Evolutionary conservation across 805 yeast species (phyloP), one percentile per base, ranked within the genome.

Genomic region (Candida saitoana): DNA sequence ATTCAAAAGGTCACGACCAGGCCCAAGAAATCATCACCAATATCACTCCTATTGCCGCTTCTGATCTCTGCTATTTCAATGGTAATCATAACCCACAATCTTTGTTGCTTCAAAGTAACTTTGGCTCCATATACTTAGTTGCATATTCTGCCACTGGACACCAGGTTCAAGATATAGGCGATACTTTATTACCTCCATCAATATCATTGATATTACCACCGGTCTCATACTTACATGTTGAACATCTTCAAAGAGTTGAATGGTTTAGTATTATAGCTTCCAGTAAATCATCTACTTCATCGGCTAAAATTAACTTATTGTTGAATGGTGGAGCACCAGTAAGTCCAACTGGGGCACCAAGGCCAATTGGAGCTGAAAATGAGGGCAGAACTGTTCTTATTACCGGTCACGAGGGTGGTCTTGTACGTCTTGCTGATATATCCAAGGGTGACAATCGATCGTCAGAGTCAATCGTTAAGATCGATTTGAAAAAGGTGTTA

Each of bases 361-460:
- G 49, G 25, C 51, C 70, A 2, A 40, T 69, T 19, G 74, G 73
- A 0, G 40, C 48, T 19, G 63, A 60, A 34, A 72, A 67, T 7
- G 54, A 82, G 3, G 77, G 76, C 9, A 67, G 67, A 8, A 61
- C 54, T 40, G 56, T 69, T n/a, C 45, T 90, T 33, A 80, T 88
- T 1, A 82, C 96, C 0, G 98, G 97, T 0, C 96, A 93, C 56
- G 77, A 81, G 27, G 84, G 84, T 57, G 98, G 97, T 0, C 76
- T 82, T 27, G 78, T 93, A 0, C 73, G 96, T 41, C 69, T 91
- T 7, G 82, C 89, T 80, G 96, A 91, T 62, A 82, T 88, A 0
- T 80, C 95, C 0, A 79, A 81, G 43, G 84, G 85, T 16, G 96
- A 87, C 36, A 59, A 54, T 18, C 60, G 50, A 38, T 68, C 61